Evolutionary conservation across 495 filamentous ascomycete genomes (phyloP).

Genomic region (Hamigera avellanea): DNA sequence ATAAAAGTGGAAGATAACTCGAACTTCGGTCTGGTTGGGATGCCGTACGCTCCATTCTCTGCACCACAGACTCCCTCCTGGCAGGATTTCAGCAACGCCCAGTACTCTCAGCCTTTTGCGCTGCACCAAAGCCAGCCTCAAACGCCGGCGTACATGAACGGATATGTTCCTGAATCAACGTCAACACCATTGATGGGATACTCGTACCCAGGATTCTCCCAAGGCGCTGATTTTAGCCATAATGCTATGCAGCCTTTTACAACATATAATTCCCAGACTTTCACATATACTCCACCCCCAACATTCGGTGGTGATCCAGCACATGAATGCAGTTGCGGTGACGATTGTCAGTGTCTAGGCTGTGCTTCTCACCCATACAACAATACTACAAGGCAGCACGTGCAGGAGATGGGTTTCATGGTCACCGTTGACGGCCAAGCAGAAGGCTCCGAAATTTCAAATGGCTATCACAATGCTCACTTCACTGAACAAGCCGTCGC

Average conservation of each 20-base stretch:
- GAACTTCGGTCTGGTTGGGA: conserved; percentile 5
- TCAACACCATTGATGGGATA: conserved; percentile 5
- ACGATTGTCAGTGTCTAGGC: conserved; percentile 56
- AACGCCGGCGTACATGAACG: conserved; percentile 6
- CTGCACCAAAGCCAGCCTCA: conserved; percentile 6
- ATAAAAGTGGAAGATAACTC: not conserved
- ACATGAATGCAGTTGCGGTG: conserved; percentile 53
- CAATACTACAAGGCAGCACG: conserved; percentile 52
- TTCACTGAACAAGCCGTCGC: conserved; percentile 3
- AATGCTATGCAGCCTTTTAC: conserved; percentile 7
- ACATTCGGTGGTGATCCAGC: conserved; percentile 10
- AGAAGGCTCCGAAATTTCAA: conserved; percentile 9
- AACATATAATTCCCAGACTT: conserved; percentile 3
- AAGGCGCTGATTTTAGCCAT: conserved; percentile 10
- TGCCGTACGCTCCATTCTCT: conserved; percentile 10
- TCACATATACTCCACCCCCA: conserved; percentile 4
- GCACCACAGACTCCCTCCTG: conserved; percentile 11
- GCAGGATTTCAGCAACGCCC: conserved; percentile 12
- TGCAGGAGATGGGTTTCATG: conserved; percentile 38
- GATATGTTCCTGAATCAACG: conserved; percentile 6
- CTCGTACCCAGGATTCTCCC: conserved; percentile 4
- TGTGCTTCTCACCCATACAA: conserved; percentile 66
- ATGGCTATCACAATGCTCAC: conserved; percentile 6
- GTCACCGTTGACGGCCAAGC: conserved; percentile 27
- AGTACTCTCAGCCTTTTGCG: conserved; percentile 10